A percentile compares a stretch with the other conserved stretches of the same genome.
These are phyloP conservation scores for Hawksworthiomyces lignivorus DNA, from an alignment of 2,329 filamentous ascomycete species.

Conservation along the genomic window DNA sequence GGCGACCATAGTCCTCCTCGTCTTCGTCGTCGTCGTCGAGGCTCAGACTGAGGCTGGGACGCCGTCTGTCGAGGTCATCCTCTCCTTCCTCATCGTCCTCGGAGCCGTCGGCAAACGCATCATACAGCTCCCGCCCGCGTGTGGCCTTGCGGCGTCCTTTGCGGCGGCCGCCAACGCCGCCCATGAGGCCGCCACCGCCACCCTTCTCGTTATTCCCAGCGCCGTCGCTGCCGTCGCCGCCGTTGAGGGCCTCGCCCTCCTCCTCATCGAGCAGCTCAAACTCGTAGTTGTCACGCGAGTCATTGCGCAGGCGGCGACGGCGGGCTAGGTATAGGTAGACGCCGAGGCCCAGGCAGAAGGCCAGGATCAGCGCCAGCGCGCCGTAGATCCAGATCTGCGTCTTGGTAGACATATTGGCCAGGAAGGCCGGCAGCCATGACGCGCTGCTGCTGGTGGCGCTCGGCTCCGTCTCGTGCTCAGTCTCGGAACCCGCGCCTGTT, in stretches of 20 bases:
- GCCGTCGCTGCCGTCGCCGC: conserved; percentile 17
- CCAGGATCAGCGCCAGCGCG: conserved; percentile 70
- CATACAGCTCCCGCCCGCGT: conserved; percentile 84
- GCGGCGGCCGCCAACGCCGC: conserved; percentile 15
- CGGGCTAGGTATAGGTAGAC: conserved; percentile 75
- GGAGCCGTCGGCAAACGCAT: conserved; percentile 87
- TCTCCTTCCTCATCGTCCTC: conserved; percentile 58
- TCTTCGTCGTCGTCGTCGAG: conserved; percentile 59
- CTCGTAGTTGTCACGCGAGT: conserved; percentile 76
- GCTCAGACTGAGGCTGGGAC: conserved; percentile 7
- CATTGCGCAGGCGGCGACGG: conserved; percentile 66
- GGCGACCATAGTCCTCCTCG: conserved; percentile 34
- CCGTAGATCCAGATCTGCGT: conserved; percentile 94
- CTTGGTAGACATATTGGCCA: conserved; percentile 77
- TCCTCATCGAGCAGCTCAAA: conserved; percentile 88
- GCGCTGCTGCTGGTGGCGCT: conserved; percentile 33
- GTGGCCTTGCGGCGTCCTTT: conserved; percentile 37
- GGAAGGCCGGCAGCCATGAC: conserved; percentile 74
- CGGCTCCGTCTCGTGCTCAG: conserved; percentile 20
- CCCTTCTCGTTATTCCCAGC: not conserved
- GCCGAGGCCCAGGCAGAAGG: conserved; percentile 77
- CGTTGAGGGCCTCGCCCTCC: conserved; percentile 52
- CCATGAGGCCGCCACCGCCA: not conserved
- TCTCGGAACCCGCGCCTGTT: conserved; percentile 22
- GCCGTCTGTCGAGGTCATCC: conserved; percentile 1